Base-by-base conservation (phyloP, 208 protist species). In the Trypanosoma theileri region DNA sequence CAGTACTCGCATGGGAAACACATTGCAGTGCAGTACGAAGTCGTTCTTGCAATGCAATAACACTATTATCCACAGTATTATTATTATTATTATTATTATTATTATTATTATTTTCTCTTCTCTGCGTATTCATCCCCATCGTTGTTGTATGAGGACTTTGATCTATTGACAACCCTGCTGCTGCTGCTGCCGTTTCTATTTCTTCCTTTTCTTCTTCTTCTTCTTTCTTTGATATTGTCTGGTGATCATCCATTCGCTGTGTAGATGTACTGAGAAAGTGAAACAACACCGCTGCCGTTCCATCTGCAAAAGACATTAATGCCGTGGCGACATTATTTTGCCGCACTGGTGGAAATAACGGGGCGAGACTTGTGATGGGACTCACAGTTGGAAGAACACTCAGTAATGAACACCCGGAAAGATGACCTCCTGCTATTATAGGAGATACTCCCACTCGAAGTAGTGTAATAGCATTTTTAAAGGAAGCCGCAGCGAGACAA, bases 221-320 rank as follows among this genome's bases (percentile, higher is more conserved):
- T 1, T 35, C 6, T 6, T 35, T 35, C 1, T 35, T 35, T 1
- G 28, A 35, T 35, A 8, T 1, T 35, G 28, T 35, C 4, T 6
- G 28, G 28, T 35, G 28, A 35, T 35, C 1, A 35, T 19, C 13
- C 3, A 22, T 31, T 40, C 28, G 12, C 26, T 26, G 17, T 11
- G 12, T 68, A 28, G 6, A 12, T 11, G 40, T 12, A 52, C 52
- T 48, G 12, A 24, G 54, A 50, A 69, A 69, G 35, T 69, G 64
- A 69, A 69, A 61, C n/a, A 69, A 59, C 10, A 44, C 64, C 14
- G 64, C 64, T 22, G 40, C 44, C 3, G 54, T 61, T 28, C 64
- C 64, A 44, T 69, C 54, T 2, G 54, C 24, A 48, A 69, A 69
- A 35, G 41, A 52, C 12, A 31, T 22, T 3, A 69, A 13, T 28